Conservation (phyloP, 768 basidiomycete genomes). For the Serendipita indica region DNA sequence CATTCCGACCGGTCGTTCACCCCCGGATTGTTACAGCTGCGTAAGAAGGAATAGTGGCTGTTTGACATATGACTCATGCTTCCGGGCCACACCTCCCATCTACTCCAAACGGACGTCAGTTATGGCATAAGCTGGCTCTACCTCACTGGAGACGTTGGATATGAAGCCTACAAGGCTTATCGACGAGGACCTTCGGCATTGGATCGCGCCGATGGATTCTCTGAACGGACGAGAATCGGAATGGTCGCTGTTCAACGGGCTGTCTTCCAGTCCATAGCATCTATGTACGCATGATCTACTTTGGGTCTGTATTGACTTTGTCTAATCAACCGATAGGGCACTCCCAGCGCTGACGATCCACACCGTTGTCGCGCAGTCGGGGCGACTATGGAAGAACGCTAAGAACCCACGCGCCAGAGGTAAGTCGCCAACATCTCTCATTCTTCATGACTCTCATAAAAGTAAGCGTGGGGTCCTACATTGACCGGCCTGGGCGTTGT, state of each 20-base stretch:
- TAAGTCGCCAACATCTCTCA: neutral
- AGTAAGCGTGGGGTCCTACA: conserved; percentile 54
- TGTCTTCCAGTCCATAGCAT: conserved; percentile 66
- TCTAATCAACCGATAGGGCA: conserved; percentile 45
- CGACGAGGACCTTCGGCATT: conserved; percentile 47
- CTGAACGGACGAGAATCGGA: conserved; percentile 52
- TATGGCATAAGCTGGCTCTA: conserved; percentile 78
- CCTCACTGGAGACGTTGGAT: conserved; percentile 60
- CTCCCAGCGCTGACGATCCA: conserved; percentile 78
- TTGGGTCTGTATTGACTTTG: neutral
- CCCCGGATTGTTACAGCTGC: conserved; percentile 59
- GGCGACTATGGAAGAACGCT: conserved; percentile 44
- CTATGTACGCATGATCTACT: conserved; percentile 35
- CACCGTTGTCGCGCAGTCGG: conserved; percentile 59
- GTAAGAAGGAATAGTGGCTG: neutral
- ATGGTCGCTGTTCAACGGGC: conserved; percentile 63
- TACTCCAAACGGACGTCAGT: neutral
- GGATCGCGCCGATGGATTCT: conserved; percentile 47
- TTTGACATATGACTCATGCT: too few relatives aligned
- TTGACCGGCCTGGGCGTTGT: conserved; percentile 51
- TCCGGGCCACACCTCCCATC: too few relatives aligned
- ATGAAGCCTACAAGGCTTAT: conserved; percentile 69
- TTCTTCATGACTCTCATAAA: too few relatives aligned
- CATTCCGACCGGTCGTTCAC: conserved; percentile 64
- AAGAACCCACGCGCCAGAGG: conserved; percentile 40